Percentiles rank a stretch among this genome's conserved stretches.
Conservation (phyloP, 108 stramenopile genomes). For the Pseudonitzschia multistriata region DNA sequence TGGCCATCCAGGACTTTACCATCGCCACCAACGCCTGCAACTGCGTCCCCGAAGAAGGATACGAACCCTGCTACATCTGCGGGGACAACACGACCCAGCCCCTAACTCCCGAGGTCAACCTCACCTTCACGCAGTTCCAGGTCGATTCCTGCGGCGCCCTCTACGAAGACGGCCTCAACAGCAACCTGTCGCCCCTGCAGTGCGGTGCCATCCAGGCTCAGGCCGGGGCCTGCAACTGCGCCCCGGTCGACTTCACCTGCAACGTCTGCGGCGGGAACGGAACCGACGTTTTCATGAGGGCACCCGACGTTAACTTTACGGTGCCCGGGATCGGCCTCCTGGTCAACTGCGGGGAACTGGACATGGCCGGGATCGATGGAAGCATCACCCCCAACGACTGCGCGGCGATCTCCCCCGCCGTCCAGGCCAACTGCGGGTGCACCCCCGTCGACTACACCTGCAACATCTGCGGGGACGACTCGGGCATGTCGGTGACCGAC, state of each 20-base stretch:
- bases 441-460: neutral
- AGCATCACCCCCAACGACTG: conserved; percentile 11
- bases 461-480: neutral
- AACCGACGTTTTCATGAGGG: neutral
- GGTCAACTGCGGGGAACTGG: conserved; percentile 1
- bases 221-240: neutral
- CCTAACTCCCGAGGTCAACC: neutral
- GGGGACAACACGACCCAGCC: neutral
- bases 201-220: neutral
- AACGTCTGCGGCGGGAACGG: conserved; percentile 1
- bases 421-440: neutral
- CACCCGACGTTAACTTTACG: conserved; percentile 2
- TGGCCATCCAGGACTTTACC: neutral
- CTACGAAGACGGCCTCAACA: neutral
- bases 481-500: neutral
- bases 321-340: neutral
- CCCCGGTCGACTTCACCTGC: conserved; percentile 5
- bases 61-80: neutral
- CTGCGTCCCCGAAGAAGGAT: neutral
- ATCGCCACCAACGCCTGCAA: neutral
- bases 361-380: neutral
- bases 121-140: neutral
- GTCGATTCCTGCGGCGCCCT: neutral
- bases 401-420: neutral
- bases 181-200: neutral